Evolutionary conservation across 768 basidiomycete genomes (phyloP), one percentile per base, ranked within the genome.

Genomic region (Lentinula aciculospora): DNA sequence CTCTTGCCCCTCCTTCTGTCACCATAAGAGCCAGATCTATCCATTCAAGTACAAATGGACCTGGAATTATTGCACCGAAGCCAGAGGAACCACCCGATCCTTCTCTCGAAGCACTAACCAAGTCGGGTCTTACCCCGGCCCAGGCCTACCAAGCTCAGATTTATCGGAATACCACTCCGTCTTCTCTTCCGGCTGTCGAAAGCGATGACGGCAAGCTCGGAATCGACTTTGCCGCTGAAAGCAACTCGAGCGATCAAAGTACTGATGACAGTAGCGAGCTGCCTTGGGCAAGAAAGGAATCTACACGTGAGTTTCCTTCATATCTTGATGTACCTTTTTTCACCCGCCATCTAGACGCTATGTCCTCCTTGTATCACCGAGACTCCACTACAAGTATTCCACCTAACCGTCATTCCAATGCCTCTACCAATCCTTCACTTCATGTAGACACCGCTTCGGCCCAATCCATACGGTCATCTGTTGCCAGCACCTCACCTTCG

Each of bases 121-220:
- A 73, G 56, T 72, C 78, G 34, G 84, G 83, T 3, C 78, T 90
- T 53, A 88, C 88, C 3, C 83, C 88, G 44, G 86, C 88, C 9
- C 90, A 92, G 68, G 85, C 87, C 34, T 92, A 91, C 72, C 91
- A 90, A 65, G 83, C 85, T 7, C 88, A 92, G 68, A 78, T 89
- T 46, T 84, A 84, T 64, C 71, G 70, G 58, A 81, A 76, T 64
- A 75, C 69, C 57, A 72, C 78, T 40, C 46, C 56, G 39, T 49
- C 31, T 21, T 47, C 42, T 13, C 57, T 48, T 10, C 57, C 37
- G 25, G 28, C 37, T 19, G 63, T 90, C 57, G 81, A 83, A 51
- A 72, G 76, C 1, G 81, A 83, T 60, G 81, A 83, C 61, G 84
- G 82, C 37, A 69, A 76, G 59, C 74, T 89, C 27, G 83, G 72